phyloP scores from a whole-genome alignment of 495 filamentous ascomycete genomes.

The Tuber melanosporum region DNA sequence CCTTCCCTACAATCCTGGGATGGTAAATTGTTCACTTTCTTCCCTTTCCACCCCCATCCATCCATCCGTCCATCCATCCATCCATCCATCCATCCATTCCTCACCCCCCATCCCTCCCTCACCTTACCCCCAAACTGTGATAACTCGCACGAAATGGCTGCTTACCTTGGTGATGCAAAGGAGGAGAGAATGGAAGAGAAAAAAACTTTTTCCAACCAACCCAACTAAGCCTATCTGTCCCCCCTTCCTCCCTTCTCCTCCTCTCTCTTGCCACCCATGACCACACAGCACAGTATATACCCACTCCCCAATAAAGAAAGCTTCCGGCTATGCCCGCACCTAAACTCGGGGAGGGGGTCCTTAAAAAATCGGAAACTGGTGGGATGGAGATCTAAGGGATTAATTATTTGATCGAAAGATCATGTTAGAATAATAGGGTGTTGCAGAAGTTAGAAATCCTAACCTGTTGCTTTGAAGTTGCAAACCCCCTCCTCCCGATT shows the following conservation, averaged over 20 bases:
- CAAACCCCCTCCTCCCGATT: no score
- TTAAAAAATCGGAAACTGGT: no score
- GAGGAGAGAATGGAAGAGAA: neutral
- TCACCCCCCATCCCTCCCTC: neutral
- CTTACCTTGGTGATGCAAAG: neutral
- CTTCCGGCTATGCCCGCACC: neutral
- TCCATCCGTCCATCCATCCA: neutral
- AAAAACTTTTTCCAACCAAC: slow-evolving; percentile 2
- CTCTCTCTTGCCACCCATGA: neutral
- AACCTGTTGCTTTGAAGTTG: no score
- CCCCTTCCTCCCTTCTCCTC: neutral
- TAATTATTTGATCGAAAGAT: no score
- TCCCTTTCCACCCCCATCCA: no score
- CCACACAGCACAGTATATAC: neutral
- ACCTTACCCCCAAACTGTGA: neutral
- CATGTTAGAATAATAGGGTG: no score
- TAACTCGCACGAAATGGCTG: neutral
- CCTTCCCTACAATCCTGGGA: no score
- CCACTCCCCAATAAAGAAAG: neutral
- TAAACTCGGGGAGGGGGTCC: no score
- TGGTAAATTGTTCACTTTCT: no score
- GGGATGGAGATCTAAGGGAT: no score
- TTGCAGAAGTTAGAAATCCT: no score
- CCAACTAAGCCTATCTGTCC: neutral
- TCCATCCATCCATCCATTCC: neutral